These are phyloP conservation scores for Aspergillus piperis DNA, from an alignment of 2,329 filamentous ascomycete genomes.

Conservation along the genomic window DNA sequence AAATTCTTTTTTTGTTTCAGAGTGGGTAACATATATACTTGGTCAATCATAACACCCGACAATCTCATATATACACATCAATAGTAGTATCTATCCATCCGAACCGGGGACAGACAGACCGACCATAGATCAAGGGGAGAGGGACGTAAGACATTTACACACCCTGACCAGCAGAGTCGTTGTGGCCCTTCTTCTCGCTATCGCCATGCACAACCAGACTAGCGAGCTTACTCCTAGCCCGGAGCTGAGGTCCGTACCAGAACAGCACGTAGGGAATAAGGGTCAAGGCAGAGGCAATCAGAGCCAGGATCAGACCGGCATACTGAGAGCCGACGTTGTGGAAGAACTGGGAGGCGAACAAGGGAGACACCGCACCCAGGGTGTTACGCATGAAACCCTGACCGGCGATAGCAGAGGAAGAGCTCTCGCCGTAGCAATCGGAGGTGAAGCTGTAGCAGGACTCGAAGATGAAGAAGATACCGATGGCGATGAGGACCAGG, in stretches of 20 bases:
- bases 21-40: background rate
- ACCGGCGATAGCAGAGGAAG: conserved; percentile 48
- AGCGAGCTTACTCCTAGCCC: conserved; percentile 36
- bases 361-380: conserved; percentile 54
- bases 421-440: conserved; percentile 53
- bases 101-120: too few relatives aligned
- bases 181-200: background rate
- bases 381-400: conserved; percentile 57
- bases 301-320: conserved; percentile 52
- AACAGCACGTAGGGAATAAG: conserved; percentile 35
- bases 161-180: conserved; percentile 3
- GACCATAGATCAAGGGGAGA: background rate
- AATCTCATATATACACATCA: conserved; percentile 2
- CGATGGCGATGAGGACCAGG: conserved; percentile 53
- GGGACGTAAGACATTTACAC: background rate
- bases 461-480: conserved; percentile 54
- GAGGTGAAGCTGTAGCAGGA: conserved; percentile 52
- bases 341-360: conserved; percentile 57
- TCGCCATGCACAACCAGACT: background rate
- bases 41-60: background rate
- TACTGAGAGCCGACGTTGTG: conserved; percentile 56
- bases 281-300: conserved; percentile 45
- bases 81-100: background rate
- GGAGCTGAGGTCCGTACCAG: conserved; percentile 31
- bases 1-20: background rate